Percentiles rank a stretch among this genome's conserved stretches.
These are phyloP conservation scores for Violaceomyces palustris DNA, from an alignment of 1,284 basidiomycete species.

Conservation along the genomic window DNA sequence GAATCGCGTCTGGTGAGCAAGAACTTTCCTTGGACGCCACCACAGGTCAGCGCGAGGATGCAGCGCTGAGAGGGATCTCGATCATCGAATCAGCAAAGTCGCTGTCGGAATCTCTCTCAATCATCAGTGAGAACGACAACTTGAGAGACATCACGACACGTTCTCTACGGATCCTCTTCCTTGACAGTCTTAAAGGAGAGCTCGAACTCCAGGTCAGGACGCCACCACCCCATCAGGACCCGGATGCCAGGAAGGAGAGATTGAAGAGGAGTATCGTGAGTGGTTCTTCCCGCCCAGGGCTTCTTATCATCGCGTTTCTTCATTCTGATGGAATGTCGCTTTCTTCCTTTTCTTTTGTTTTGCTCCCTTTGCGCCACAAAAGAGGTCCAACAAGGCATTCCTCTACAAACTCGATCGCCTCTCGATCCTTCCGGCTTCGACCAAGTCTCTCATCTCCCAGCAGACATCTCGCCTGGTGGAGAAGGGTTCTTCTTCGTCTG, in stretches of 20 bases:
- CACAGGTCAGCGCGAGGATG: no score
- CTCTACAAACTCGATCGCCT: no score
- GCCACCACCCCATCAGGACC: conserved; percentile 4
- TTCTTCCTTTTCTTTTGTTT: conserved; percentile 3
- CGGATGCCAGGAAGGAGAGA: conserved; percentile 6
- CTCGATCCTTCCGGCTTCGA: no score
- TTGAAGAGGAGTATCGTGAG: no score
- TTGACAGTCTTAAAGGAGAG: conserved; percentile 26
- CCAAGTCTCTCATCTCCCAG: no score
- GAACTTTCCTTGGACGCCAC: no score
- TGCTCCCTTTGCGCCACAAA: not conserved
- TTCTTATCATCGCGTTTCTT: conserved; percentile 15
- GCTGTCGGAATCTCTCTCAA: conserved; percentile 25
- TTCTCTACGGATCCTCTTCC: conserved; percentile 36
- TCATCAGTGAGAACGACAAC: conserved; percentile 34
- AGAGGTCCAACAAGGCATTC: not conserved
- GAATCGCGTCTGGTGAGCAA: no score
- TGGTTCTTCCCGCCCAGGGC: conserved; percentile 7
- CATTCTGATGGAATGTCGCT: conserved; percentile 1
- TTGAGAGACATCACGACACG: conserved; percentile 37
- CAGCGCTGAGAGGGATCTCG: conserved; percentile 6
- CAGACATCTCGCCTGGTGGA: not conserved
- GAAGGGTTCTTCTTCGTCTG: not conserved
- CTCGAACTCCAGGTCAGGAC: conserved; percentile 12
- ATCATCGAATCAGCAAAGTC: conserved; percentile 18